These are phyloP conservation scores for Podaxis sp. DNA, from an alignment of 768 basidiomycete species.

Conservation along the genomic window DNA sequence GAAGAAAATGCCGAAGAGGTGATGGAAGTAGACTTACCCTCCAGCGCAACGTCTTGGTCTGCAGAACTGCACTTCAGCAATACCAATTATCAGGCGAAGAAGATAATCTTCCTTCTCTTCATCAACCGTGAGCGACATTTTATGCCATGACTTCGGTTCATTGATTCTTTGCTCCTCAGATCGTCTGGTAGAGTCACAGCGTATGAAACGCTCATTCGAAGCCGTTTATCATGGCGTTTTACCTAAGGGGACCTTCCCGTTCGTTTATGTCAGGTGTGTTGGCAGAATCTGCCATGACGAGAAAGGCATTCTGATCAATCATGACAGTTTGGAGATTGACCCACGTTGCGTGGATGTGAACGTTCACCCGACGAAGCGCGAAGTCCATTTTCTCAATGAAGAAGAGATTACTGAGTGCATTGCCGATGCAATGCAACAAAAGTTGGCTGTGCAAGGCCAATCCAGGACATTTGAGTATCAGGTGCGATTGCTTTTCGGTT, in stretches of 20 bases:
- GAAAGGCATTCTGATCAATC: constrained; percentile 2
- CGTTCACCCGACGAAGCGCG: constrained; percentile 96
- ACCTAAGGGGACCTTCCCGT: constrained; percentile 87
- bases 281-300: not conserved
- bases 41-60: constrained; percentile 52
- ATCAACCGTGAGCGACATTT: constrained; percentile 76
- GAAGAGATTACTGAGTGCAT: constrained; percentile 81
- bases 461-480: constrained; percentile 77
- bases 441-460: constrained; percentile 60
- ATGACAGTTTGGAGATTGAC: constrained; percentile 71
- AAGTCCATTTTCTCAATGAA: constrained; percentile 93
- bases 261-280: constrained; percentile 89
- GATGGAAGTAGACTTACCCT: constrained; percentile 28
- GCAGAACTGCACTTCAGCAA: constrained; percentile 80
- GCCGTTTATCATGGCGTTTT: constrained; percentile 80
- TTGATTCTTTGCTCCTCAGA: constrained; percentile 45
- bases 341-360: constrained; percentile 93
- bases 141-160: not conserved
- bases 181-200: constrained; percentile 84
- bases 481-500: constrained; percentile 31
- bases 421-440: constrained; percentile 67
- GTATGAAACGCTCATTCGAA: constrained; percentile 88
- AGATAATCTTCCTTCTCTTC: constrained; percentile 82
- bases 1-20: constrained; percentile 31
- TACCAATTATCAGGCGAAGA: constrained; percentile 88